Evolutionary conservation across 139 green algal genomes (phyloP).

Genomic region (Marvania coccoides): DNA sequence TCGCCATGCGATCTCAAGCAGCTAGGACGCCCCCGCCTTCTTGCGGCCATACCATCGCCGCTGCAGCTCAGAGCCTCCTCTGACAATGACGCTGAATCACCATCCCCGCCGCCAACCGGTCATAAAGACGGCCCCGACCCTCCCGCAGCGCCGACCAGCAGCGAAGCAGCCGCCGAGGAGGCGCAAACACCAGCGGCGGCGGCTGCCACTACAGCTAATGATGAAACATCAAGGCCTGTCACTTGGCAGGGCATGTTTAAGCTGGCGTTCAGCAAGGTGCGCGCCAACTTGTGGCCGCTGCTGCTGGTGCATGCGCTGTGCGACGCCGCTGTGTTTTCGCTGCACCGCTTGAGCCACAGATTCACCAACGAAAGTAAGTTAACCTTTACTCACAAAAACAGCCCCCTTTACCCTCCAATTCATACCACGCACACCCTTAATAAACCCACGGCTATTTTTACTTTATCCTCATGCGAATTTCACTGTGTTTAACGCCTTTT

Average conservation of each 20-base stretch:
- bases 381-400: not conserved
- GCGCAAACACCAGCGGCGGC: not conserved
- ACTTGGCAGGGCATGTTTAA: not conserved
- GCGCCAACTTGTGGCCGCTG: constrained; percentile 11
- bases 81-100: too few species aligned
- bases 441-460: too few species aligned
- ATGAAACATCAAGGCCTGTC: not conserved
- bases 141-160: too few species aligned
- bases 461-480: not conserved
- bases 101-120: too few species aligned
- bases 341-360: constrained; percentile 23
- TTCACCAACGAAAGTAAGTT: constrained; percentile 20
- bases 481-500: not conserved
- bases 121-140: too few species aligned
- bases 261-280: not conserved
- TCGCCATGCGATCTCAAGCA: too few species aligned
- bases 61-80: too few species aligned
- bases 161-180: not conserved
- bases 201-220: not conserved
- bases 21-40: too few species aligned
- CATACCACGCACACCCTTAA: too few species aligned
- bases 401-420: too few species aligned
- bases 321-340: constrained; percentile 15
- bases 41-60: too few species aligned
- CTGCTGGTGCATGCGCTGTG: not conserved